Conservation (phyloP, 2,329 filamentous ascomycete genomes). For the Exophiala mesophila region DNA sequence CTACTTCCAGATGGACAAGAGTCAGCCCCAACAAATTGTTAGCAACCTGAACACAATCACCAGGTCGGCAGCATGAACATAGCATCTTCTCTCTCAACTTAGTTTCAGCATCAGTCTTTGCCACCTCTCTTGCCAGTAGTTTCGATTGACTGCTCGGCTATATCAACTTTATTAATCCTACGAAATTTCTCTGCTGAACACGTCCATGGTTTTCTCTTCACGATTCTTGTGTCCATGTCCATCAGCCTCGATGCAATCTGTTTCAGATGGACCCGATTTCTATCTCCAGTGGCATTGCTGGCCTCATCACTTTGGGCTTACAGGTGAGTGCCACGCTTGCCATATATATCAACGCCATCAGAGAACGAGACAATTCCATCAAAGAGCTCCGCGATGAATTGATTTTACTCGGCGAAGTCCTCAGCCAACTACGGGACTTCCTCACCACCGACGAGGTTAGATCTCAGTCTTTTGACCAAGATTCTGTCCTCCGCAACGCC, state of each 20-base stretch:
- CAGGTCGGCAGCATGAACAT: no score
- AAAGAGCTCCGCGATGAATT: slow-evolving; percentile 24
- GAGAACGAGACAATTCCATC: slow-evolving; percentile 23
- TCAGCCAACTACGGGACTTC: slow-evolving; percentile 22
- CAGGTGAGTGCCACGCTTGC: slow-evolving; percentile 19
- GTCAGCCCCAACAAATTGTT: no score
- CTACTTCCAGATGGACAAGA: no score
- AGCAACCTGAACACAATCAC: no score
- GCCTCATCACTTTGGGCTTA: slow-evolving; percentile 20
- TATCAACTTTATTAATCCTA: slow-evolving; percentile 1
- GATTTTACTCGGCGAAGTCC: slow-evolving; percentile 20
- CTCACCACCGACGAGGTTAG: slow-evolving; percentile 14
- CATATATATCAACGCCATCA: slow-evolving; percentile 21
- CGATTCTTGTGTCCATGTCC: no score
- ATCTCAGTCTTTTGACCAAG: slow-evolving; percentile 14
- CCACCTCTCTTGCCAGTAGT: slow-evolving; percentile 2
- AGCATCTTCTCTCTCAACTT: no score
- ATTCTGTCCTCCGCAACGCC: slow-evolving; percentile 22
- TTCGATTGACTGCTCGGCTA: no score
- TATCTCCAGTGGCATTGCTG: slow-evolving; percentile 22
- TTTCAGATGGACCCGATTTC: slow-evolving; percentile 22
- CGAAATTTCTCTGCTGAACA: no score
- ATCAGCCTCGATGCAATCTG: no score
- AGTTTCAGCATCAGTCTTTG: neutral
- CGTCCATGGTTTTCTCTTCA: no score